Percentiles rank a stretch among this genome's conserved stretches.
Conservation (phyloP, 805 yeast genomes). For the Candida hispaniensis region DNA sequence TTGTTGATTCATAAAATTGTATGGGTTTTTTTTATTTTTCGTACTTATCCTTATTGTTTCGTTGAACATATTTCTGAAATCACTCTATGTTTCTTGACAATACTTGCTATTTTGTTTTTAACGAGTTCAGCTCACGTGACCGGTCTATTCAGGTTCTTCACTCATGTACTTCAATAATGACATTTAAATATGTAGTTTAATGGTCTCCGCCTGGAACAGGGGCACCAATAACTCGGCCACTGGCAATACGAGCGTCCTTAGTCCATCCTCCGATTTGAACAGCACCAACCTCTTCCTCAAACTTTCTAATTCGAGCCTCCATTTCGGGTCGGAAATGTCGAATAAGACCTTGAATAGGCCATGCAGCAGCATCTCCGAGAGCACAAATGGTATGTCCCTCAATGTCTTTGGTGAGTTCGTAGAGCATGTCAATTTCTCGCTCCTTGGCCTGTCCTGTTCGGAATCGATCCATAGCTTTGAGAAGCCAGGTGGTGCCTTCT, state of each 20-base stretch:
- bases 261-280: slow-evolving; percentile 74
- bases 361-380: slow-evolving; percentile 84
- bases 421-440: slow-evolving; percentile 74
- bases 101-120: too few relatives aligned
- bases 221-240: slow-evolving; percentile 51
- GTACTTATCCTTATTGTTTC: too few relatives aligned
- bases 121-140: too few relatives aligned
- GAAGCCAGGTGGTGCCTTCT: slow-evolving; percentile 83
- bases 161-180: neutral
- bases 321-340: slow-evolving; percentile 75
- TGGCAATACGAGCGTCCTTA: slow-evolving; percentile 43
- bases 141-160: neutral
- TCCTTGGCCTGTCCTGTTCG: slow-evolving; percentile 67
- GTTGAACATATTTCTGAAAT: too few relatives aligned
- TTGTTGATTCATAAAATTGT: too few relatives aligned
- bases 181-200: neutral
- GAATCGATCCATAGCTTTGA: slow-evolving; percentile 76
- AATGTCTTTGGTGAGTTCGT: slow-evolving; percentile 74
- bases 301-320: slow-evolving; percentile 63
- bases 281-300: slow-evolving; percentile 38
- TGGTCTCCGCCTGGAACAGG: slow-evolving; percentile 23
- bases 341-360: slow-evolving; percentile 87
- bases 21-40: too few relatives aligned
- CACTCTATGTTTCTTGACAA: too few relatives aligned
- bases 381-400: slow-evolving; percentile 93